Base-by-base conservation (phyloP, 768 basidiomycete genomes). In the Nidularia sp. region DNA sequence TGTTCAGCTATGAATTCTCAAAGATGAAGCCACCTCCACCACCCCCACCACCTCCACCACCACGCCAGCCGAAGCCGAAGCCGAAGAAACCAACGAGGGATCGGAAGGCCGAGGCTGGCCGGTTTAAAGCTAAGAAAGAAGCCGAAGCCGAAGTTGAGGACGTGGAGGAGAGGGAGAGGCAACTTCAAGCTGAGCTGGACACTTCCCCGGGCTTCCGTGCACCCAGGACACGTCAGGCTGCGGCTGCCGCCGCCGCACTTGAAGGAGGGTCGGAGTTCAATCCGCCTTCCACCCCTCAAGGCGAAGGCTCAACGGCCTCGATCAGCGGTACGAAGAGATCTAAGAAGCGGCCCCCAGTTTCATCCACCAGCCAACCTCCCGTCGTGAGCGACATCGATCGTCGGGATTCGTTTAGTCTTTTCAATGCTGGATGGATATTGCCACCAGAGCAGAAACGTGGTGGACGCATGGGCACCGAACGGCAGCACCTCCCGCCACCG, bases 381-480 rank as follows among this genome's bases (percentile, higher is more conserved):
- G 62, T 88, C 50, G 85, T 91, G 2, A 78, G 84, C n/a, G 74
- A 84, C 41, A 82, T 95, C 33, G 88, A 87, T 62, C 77, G 79
- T 42, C 78, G 81, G 50, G 79, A 79, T 42, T 86, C 85, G 15
- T 97, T 96, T 74, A 80, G 74, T 62, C 68, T 86, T 69, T 96
- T 96, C 69, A 86, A 97, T 53, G 73, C 76, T 22, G 93, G 93
- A 0, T 95, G 92, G 93, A 90, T 96, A 6, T 69, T 95, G 10
- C 89, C 91, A 22, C 73, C 83, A 2, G 89, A 87, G 34, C 79
- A 83, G 48, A 79, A 82, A 57, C 77, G 93, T 33, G 79, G 84
- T 32, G 83, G 83, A 18, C 71, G 88, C 10, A 65, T 68, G 18
- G 62, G 72, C 10, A 55, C 75, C 7, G 81, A 83, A 25, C 70